phyloP scores from a whole-genome alignment of 1,139 yeast genomes.

The Petasospora fabianii region DNA sequence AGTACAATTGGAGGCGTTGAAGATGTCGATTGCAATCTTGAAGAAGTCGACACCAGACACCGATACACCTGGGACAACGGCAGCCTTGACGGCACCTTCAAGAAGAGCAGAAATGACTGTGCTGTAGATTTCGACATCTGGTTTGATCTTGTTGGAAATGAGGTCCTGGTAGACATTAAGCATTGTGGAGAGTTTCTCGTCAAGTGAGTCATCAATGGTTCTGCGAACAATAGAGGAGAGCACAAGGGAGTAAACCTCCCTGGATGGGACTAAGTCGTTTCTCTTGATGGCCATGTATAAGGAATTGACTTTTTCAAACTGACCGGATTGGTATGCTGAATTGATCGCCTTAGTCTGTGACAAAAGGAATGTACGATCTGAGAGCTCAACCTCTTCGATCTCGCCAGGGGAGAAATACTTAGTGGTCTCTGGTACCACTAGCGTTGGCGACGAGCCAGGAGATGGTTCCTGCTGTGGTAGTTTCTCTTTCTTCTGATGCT shows the following conservation, averaged over 20 bases:
- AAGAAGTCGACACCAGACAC: constrained; percentile 52
- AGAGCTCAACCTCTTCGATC: constrained; percentile 17
- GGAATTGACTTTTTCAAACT: constrained; percentile 34
- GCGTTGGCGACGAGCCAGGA: constrained; percentile 11
- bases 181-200: constrained; percentile 51
- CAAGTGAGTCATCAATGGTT: constrained; percentile 37
- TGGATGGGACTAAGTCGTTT: constrained; percentile 34
- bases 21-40: constrained; percentile 59
- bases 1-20: constrained; percentile 41
- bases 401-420: constrained; percentile 14
- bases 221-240: constrained; percentile 33
- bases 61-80: constrained; percentile 35
- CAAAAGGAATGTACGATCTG: constrained; percentile 20
- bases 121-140: constrained; percentile 50
- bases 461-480: constrained; percentile 10
- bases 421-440: constrained; percentile 3
- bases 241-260: constrained; percentile 31
- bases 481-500: constrained; percentile 1
- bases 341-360: constrained; percentile 20
- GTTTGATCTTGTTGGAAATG: constrained; percentile 48
- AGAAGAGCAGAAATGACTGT: constrained; percentile 49
- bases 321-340: constrained; percentile 17
- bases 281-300: constrained; percentile 37
- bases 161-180: constrained; percentile 67
- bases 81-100: constrained; percentile 43